A percentile compares a stretch with the other conserved stretches of the same genome.
Conservation (phyloP, 202 grass and related monocot species). For the Thinopyrum obtusiflorum region DNA sequence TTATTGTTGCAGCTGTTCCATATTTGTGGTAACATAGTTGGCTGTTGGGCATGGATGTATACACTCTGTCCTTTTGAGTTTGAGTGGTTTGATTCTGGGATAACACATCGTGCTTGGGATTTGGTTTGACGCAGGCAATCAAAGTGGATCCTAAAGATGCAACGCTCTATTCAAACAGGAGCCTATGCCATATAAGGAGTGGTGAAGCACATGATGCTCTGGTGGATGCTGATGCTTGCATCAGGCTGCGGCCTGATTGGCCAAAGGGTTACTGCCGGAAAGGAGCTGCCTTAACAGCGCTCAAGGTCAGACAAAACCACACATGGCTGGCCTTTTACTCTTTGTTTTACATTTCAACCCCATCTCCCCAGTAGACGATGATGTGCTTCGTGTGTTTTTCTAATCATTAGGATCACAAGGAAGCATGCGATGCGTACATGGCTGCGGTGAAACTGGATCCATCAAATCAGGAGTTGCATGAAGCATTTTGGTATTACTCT, state of each 20-base stretch:
- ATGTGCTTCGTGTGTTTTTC: neutral
- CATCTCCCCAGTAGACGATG: neutral
- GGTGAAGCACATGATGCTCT: constrained; percentile 14
- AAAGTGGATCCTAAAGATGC: constrained; percentile 24
- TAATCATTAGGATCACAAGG: constrained; percentile 18
- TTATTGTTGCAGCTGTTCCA: neutral
- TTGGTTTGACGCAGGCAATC: constrained; percentile 21
- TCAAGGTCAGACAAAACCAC: neutral
- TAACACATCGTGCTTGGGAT: neutral
- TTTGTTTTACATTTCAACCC: neutral
- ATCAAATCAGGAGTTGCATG: neutral
- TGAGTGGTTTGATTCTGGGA: neutral
- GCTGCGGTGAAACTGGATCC: constrained; percentile 27
- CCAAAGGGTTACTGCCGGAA: constrained; percentile 33
- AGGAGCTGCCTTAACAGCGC: constrained; percentile 30
- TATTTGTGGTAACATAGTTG: neutral
- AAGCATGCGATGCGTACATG: constrained; percentile 23
- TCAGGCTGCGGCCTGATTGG: constrained; percentile 21
- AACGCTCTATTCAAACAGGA: constrained; percentile 5
- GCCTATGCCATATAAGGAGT: constrained; percentile 16
- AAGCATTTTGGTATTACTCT: constrained; percentile 21
- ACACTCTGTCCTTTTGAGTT: neutral
- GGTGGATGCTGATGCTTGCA: constrained; percentile 20
- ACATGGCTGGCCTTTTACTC: neutral
- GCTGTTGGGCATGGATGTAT: neutral